Evolutionary conservation across 371 early-diverging fungal genomes (phyloP).

Genomic region (Zopfochytrium polystomum): DNA sequence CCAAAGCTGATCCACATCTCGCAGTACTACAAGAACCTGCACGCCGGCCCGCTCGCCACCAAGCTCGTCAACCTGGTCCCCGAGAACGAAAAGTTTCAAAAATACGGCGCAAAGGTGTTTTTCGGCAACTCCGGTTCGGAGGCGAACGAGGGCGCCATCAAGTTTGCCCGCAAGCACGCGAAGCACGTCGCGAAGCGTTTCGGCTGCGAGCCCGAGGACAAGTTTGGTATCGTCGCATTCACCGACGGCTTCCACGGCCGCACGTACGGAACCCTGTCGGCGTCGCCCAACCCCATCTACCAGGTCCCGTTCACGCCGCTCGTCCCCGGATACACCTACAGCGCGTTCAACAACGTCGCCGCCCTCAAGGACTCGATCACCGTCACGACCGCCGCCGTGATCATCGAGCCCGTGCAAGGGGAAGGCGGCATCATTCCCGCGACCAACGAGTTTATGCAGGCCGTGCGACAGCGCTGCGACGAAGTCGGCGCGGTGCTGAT

Average conservation of each 20-base stretch:
- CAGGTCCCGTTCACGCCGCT: constrained; percentile 88
- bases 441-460: constrained; percentile 65
- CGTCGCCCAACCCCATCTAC: constrained; percentile 86
- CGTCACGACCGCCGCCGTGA: constrained; percentile 93
- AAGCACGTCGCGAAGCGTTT: constrained; percentile 42
- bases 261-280: constrained; percentile 87
- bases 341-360: constrained; percentile 68
- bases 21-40: too few relatives aligned
- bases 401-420: constrained; percentile 94
- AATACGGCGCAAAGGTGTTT: constrained; percentile 80
- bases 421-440: constrained; percentile 88
- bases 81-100: constrained; percentile 78
- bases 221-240: constrained; percentile 82
- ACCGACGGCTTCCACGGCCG: constrained; percentile 92
- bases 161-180: constrained; percentile 81
- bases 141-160: too few relatives aligned
- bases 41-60: constrained; percentile 73
- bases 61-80: constrained; percentile 77
- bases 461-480: constrained; percentile 73
- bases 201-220: constrained; percentile 53
- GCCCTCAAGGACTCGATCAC: constrained; percentile 42
- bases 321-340: constrained; percentile 75
- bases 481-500: constrained; percentile 82
- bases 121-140: constrained; percentile 90
- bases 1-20: too few relatives aligned